Evolutionary conservation across 768 basidiomycete species (phyloP).

Genomic region (Pleurotus giganteus): DNA sequence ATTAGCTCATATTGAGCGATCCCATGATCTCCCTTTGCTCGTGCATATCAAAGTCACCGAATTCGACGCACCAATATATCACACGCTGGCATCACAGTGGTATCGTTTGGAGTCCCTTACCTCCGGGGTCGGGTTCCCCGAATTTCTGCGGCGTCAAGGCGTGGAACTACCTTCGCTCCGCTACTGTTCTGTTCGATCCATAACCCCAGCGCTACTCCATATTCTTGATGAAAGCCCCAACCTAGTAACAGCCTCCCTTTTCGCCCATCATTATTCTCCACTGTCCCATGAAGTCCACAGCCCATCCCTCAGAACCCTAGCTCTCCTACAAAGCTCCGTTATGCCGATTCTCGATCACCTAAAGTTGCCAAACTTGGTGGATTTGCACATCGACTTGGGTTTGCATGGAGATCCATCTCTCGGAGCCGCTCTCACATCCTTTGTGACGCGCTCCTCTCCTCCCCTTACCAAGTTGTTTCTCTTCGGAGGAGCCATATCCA

Average conservation of each 20-base stretch:
- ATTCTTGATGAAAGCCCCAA: too few relatives aligned
- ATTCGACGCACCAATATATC: neutral
- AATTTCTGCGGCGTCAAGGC: too few relatives aligned
- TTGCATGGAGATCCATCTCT: neutral
- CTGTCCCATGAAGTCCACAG: neutral
- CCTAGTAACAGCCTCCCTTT: too few relatives aligned
- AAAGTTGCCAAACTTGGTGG: neutral
- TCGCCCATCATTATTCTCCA: neutral
- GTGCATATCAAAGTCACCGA: neutral
- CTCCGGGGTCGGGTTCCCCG: too few relatives aligned
- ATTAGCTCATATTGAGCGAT: neutral
- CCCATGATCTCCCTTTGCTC: neutral
- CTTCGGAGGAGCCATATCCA: neutral
- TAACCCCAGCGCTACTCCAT: too few relatives aligned
- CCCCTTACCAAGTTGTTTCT: neutral
- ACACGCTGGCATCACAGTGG: neutral
- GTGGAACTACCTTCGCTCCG: too few relatives aligned
- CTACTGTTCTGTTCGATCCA: too few relatives aligned
- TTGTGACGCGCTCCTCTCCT: neutral
- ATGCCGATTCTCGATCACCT: neutral
- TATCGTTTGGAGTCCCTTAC: neutral
- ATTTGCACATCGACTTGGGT: neutral
- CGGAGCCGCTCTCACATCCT: neutral
- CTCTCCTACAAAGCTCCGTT: neutral
- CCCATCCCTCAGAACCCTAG: neutral